Conservation (phyloP, 2,329 filamentous ascomycete species). For the Aureobasidium sp. region DNA sequence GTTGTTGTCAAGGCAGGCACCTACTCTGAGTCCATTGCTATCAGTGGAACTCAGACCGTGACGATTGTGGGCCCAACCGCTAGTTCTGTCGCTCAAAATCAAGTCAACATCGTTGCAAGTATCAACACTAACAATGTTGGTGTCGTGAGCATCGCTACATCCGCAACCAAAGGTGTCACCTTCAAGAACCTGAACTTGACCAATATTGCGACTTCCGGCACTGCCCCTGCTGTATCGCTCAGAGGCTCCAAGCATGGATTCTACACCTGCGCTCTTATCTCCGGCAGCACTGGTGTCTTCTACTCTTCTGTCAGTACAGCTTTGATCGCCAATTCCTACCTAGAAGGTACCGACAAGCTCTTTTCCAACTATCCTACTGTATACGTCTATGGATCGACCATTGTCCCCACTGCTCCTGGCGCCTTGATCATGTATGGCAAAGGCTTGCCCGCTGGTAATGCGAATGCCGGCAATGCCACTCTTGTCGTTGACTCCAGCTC, state of each 20-base stretch:
- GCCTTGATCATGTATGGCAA: constrained; percentile 22
- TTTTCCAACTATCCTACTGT: constrained; percentile 34
- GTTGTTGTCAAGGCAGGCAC: constrained; percentile 38
- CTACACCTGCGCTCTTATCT: constrained; percentile 37
- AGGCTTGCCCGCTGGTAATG: neutral
- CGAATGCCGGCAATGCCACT: constrained; percentile 10
- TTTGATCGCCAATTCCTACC: constrained; percentile 37
- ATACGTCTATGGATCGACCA: constrained; percentile 37
- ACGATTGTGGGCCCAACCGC: constrained; percentile 31
- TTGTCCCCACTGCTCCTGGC: constrained; percentile 30
- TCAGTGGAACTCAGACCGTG: constrained; percentile 34
- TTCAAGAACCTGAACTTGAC: constrained; percentile 34
- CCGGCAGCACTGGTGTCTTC: constrained; percentile 27
- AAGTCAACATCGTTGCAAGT: constrained; percentile 27
- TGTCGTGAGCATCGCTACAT: constrained; percentile 25
- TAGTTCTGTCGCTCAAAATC: constrained; percentile 29
- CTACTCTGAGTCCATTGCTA: constrained; percentile 35
- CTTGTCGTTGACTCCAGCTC: constrained; percentile 15
- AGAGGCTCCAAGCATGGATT: constrained; percentile 34
- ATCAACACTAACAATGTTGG: constrained; percentile 19
- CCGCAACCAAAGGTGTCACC: constrained; percentile 26
- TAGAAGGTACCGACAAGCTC: constrained; percentile 36
- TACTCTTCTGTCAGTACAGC: constrained; percentile 26
- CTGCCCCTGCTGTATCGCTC: constrained; percentile 22
- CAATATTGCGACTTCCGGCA: constrained; percentile 23